Conservation (phyloP, 768 basidiomycete genomes). For the Mycena floridula region DNA sequence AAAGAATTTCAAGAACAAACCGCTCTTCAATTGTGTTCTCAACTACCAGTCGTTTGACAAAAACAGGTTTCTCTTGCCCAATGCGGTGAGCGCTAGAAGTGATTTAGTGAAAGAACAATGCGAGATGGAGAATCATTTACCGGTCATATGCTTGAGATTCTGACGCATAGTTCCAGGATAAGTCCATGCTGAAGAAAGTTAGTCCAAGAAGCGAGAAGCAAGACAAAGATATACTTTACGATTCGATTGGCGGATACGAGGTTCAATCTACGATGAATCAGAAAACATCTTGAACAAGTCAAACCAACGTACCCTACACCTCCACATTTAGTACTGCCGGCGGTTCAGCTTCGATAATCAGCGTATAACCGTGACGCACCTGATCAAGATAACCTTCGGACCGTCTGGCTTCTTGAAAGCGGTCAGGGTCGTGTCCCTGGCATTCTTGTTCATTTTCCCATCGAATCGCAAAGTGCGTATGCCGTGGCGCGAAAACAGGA, state of each 20-base stretch:
- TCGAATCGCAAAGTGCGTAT: constrained; percentile 58
- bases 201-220: neutral
- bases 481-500: constrained; percentile 51
- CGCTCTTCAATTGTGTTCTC: constrained; percentile 72
- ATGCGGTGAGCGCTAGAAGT: constrained; percentile 57
- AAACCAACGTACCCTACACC: too few species aligned
- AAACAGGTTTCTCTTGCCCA: constrained; percentile 65
- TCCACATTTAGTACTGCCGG: constrained; percentile 52
- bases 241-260: constrained; percentile 64
- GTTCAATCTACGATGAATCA: constrained; percentile 43
- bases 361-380: constrained; percentile 26
- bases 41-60: constrained; percentile 61
- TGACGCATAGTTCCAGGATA: constrained; percentile 69
- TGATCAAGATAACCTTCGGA: constrained; percentile 61
- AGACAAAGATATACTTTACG: constrained; percentile 42
- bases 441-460: constrained; percentile 54
- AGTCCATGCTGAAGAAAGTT: constrained; percentile 45
- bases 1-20: constrained; percentile 25
- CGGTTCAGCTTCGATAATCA: constrained; percentile 1
- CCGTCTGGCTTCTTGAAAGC: constrained; percentile 51
- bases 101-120: too few species aligned
- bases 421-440: constrained; percentile 43
- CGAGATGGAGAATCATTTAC: constrained; percentile 38
- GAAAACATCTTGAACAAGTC: neutral
- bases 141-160: constrained; percentile 65